A percentile compares a stretch with the other conserved stretches of the same genome.
These are phyloP conservation scores for Parietichytrium sp. DNA, from an alignment of 108 stramenopile species.

Conservation along the genomic window DNA sequence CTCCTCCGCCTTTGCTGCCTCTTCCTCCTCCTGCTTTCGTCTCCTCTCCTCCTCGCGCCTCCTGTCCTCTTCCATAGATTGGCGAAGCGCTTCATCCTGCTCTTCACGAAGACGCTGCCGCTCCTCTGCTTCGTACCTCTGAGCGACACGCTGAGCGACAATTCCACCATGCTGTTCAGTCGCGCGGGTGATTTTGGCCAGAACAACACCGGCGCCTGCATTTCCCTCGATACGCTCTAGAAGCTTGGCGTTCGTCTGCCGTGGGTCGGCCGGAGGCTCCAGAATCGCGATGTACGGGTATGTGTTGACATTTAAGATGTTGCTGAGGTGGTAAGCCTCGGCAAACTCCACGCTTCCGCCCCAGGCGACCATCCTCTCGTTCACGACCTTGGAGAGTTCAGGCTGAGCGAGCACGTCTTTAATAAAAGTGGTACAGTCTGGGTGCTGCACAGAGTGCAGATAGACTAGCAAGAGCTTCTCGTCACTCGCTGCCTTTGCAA, in stretches of 20 bases:
- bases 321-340: not conserved
- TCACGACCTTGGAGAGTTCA: not conserved
- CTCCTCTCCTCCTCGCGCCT: not conserved
- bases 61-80: slow-evolving; percentile 5
- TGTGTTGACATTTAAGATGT: not conserved
- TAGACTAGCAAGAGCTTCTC: slow-evolving; percentile 36
- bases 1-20: not conserved
- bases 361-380: slow-evolving; percentile 19
- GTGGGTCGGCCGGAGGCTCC: not conserved
- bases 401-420: not conserved
- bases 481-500: not conserved
- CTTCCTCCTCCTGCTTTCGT: not conserved
- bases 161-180: not conserved
- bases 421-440: not conserved
- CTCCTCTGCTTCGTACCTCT: slow-evolving; percentile 20
- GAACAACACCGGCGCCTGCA: not conserved
- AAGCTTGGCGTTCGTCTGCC: not conserved
- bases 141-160: not conserved
- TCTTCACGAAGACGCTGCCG: slow-evolving; percentile 27
- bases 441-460: slow-evolving; percentile 34
- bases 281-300: slow-evolving; percentile 11
- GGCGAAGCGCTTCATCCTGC: slow-evolving; percentile 12
- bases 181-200: not conserved
- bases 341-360: slow-evolving; percentile 28
- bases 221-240: slow-evolving; percentile 22